phyloP scores from a whole-genome alignment of 805 yeast genomes.

The Saccharomyces jurei region DNA sequence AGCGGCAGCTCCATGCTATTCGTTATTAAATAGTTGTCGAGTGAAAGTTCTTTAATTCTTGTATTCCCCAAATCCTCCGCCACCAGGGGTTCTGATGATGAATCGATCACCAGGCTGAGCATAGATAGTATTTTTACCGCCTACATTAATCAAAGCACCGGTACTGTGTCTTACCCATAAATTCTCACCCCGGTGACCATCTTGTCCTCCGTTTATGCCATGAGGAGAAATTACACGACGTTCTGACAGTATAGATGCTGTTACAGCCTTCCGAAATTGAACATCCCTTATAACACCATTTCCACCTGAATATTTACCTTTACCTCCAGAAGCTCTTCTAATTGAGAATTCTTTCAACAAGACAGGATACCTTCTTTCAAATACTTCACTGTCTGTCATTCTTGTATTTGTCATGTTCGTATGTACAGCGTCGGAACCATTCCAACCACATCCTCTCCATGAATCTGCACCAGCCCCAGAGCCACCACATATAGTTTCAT shows the following conservation, averaged over 20 bases:
- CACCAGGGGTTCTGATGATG: constrained; percentile 72
- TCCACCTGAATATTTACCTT: constrained; percentile 68
- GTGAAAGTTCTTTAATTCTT: neutral
- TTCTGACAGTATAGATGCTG: constrained; percentile 77
- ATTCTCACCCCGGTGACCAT: constrained; percentile 68
- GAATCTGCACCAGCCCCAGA: constrained; percentile 63
- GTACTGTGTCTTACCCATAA: constrained; percentile 38
- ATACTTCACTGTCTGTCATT: constrained; percentile 83
- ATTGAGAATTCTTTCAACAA: constrained; percentile 63
- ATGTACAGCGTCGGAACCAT: constrained; percentile 85
- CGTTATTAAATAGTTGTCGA: too few relatives aligned
- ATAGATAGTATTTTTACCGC: constrained; percentile 62
- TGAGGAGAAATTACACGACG: constrained; percentile 79
- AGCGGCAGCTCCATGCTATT: too few relatives aligned
- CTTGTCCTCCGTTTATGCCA: constrained; percentile 76
- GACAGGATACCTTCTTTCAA: constrained; percentile 84
- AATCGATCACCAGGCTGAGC: constrained; percentile 58
- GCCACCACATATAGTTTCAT: constrained; percentile 94
- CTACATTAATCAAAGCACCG: constrained; percentile 39
- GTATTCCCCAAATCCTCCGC: constrained; percentile 66
- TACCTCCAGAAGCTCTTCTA: constrained; percentile 72
- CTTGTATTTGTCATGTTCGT: constrained; percentile 92
- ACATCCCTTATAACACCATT: constrained; percentile 81
- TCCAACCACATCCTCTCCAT: constrained; percentile 62
- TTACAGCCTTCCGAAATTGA: constrained; percentile 64